These are phyloP conservation scores for Aspergillus cavernicola DNA, from an alignment of 495 filamentous ascomycete genomes.

Conservation along the genomic window DNA sequence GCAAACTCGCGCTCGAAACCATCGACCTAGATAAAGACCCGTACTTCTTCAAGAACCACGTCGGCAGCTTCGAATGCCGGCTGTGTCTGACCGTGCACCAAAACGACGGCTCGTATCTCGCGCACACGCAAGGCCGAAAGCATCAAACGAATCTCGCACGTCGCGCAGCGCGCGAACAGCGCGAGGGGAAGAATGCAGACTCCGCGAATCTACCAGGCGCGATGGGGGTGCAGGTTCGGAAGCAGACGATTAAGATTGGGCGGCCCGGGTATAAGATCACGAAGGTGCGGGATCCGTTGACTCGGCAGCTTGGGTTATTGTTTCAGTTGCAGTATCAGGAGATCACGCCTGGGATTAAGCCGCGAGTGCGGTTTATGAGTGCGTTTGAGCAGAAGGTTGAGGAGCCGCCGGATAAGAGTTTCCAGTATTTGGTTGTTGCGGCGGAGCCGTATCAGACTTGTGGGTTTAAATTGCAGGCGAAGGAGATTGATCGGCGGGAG, in stretches of 20 bases:
- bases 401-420: slow-evolving; percentile 88
- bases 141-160: slow-evolving; percentile 99
- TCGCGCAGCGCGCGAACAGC: slow-evolving; percentile 87
- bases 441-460: slow-evolving; percentile 98
- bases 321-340: slow-evolving; percentile 97
- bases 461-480: slow-evolving; percentile 91
- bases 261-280: slow-evolving; percentile 98
- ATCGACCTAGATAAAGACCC: slow-evolving; percentile 99
- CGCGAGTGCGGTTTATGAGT: slow-evolving; percentile 93
- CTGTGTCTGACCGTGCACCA: slow-evolving; percentile 99
- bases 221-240: slow-evolving; percentile 76
- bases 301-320: slow-evolving; percentile 80
- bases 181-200: slow-evolving; percentile 76
- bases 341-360: slow-evolving; percentile 69
- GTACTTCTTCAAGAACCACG: slow-evolving; percentile 99
- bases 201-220: slow-evolving; percentile 64
- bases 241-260: slow-evolving; percentile 95
- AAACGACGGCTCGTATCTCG: slow-evolving; percentile 98
- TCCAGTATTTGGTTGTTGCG: slow-evolving; percentile 91
- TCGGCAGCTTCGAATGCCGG: slow-evolving; percentile 96
- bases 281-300: slow-evolving; percentile 86
- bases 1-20: slow-evolving; percentile 95
- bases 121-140: slow-evolving; percentile 97
- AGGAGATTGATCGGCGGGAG: slow-evolving; percentile 86
- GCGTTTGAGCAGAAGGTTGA: slow-evolving; percentile 96